These are phyloP conservation scores for Carex cristatella DNA, from an alignment of 176 grass and related monocot genomes.

Conservation along the genomic window DNA sequence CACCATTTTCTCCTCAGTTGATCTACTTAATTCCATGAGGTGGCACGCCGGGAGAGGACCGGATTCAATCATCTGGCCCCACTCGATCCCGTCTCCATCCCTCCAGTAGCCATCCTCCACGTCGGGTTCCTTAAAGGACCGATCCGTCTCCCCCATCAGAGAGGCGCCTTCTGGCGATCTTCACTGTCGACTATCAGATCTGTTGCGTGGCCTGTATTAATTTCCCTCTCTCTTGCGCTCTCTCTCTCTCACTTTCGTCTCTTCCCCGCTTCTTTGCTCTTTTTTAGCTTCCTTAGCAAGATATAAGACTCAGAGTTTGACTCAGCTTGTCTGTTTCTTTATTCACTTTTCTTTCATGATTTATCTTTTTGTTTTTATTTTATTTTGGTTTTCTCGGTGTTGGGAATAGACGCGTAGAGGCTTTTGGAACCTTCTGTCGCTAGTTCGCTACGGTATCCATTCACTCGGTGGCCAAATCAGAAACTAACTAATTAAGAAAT, in stretches of 20 bases:
- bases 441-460: neutral
- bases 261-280: neutral
- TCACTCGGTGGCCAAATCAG: neutral
- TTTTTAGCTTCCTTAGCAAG: conserved; percentile 11
- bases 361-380: neutral
- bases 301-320: neutral
- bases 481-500: neutral
- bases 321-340: neutral
- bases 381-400: conserved; percentile 9
- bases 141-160: neutral
- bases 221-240: neutral
- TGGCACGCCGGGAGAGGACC: neutral
- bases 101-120: conserved; percentile 4
- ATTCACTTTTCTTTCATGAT: neutral
- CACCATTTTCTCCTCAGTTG: neutral
- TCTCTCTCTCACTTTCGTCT: neutral
- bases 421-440: neutral
- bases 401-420: conserved; percentile 8
- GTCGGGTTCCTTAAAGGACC: neutral
- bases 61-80: neutral
- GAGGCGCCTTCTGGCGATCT: neutral
- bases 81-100: neutral
- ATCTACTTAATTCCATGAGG: neutral
- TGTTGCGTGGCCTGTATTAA: neutral
- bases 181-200: neutral